Evolutionary conservation across 352 stramenopile species (phyloP), one percentile per base, ranked within the genome.

Genomic region (Globisporangium alternatum): DNA sequence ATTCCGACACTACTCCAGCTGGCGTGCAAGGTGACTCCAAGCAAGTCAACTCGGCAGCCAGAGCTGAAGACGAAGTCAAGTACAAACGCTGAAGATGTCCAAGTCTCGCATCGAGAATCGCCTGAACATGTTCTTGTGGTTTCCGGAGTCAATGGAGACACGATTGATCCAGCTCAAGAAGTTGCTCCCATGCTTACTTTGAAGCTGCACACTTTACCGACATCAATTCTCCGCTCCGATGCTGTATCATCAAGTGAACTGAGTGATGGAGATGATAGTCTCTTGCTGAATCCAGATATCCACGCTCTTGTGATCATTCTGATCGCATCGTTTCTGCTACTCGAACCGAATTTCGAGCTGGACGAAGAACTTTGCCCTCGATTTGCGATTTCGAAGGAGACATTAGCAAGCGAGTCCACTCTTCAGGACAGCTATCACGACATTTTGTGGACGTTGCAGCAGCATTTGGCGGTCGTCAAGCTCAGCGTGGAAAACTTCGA

Each of bases 371-470:
- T 78, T 5, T 82, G 76, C 35, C 70, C 72, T 10, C 76, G 76
- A 2, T 70, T 80, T 35, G 76, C 66, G 37, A 68, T 80, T 33
- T 25, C 76, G 0, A 19, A 15, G 25, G n/a, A 15, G 25, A 13
- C 52, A 62, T 10, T 15, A 3, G 48, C 22, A 21, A 59, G 1
- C 19, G 41, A 12, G 12, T 22, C 15, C 25, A 41, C 2, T 8
- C 15, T 56, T 37, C 49, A 56, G 47, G 19, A 6, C 25, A 43
- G 8, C 43, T 41, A 45, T 17, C 57, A 35, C 2, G 77, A 87
- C 25, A 37, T 90, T 30, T 62, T 90, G 28, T 78, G 73, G 67
- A 72, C 39, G 1, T 51, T 90, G 0, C 81, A 90, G 47, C 70
- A 71, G 12, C 76, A 83, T 35, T 72, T 80, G 30, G 51, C 41